Percentiles rank a stretch among this genome's conserved stretches.
phyloP scores from a whole-genome alignment of 192 early-diverging fungal species.

The Gaertneriomyces semiglobifer region DNA sequence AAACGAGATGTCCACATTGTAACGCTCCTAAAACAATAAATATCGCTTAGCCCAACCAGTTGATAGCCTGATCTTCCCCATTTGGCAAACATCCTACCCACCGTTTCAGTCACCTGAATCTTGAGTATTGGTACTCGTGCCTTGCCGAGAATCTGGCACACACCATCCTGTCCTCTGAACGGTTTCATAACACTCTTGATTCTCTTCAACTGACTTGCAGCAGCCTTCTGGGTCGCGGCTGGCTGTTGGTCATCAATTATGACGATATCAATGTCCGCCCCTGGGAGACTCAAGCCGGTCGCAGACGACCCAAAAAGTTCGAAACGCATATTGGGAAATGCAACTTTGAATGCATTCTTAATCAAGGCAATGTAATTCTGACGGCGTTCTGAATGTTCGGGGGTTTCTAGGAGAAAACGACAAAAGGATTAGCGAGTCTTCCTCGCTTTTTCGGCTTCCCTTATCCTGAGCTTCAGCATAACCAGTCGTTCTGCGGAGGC shows the following conservation, averaged over 20 bases:
- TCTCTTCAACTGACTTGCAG: background rate
- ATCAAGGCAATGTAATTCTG: too few species aligned
- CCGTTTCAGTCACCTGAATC: background rate
- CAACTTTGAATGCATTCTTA: too few species aligned
- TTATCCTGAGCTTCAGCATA: too few species aligned
- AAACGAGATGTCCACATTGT: constrained; percentile 17
- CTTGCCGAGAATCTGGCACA: background rate
- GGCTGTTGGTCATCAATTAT: constrained; percentile 7
- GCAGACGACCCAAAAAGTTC: constrained; percentile 14
- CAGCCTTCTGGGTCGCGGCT: background rate
- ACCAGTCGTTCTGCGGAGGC: too few species aligned
- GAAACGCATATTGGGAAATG: background rate
- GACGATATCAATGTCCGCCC: constrained; percentile 24
- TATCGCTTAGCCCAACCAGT: background rate
- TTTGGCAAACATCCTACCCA: too few species aligned
- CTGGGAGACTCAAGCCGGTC: constrained; percentile 8
- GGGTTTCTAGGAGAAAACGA: too few species aligned
- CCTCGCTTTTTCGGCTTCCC: background rate
- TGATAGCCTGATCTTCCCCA: too few species aligned
- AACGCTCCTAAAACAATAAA: background rate
- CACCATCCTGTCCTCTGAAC: too few species aligned
- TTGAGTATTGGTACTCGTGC: constrained; percentile 8
- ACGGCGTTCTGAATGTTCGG: too few species aligned
- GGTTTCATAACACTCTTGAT: too few species aligned
- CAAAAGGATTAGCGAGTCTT: too few species aligned